Evolutionary conservation across 2,329 filamentous ascomycete species (phyloP).

Genomic region (Stachybotrys chartarum): DNA sequence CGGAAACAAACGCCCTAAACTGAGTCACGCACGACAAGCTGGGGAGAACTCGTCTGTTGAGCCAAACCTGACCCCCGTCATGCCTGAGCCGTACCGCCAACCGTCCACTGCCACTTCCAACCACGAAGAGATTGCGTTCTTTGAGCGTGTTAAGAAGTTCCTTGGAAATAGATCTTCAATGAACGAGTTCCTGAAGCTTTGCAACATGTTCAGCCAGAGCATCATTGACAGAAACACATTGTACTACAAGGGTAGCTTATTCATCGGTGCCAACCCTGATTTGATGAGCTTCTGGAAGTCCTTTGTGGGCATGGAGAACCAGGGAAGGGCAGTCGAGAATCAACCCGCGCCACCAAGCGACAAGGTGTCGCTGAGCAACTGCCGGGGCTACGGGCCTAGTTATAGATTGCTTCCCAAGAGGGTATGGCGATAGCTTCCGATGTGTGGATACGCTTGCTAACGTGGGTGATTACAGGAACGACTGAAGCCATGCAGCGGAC

Average conservation of each 20-base stretch:
- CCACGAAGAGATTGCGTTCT: slow-evolving; percentile 84
- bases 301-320: slow-evolving; percentile 71
- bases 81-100: slow-evolving; percentile 81
- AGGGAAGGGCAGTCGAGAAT: slow-evolving; percentile 74
- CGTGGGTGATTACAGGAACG: slow-evolving; percentile 50
- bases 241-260: slow-evolving; percentile 73
- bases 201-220: slow-evolving; percentile 90
- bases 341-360: slow-evolving; percentile 67
- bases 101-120: slow-evolving; percentile 65
- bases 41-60: slow-evolving; percentile 61
- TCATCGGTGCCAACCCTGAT: slow-evolving; percentile 83
- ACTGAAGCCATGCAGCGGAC: slow-evolving; percentile 84
- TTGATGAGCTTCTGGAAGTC: slow-evolving; percentile 83
- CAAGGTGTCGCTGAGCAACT: slow-evolving; percentile 89
- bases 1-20: slow-evolving; percentile 61
- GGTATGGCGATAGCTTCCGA: slow-evolving; percentile 22
- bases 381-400: slow-evolving; percentile 89
- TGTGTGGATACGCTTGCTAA: slow-evolving; percentile 7
- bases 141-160: slow-evolving; percentile 94
- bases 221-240: slow-evolving; percentile 82
- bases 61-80: slow-evolving; percentile 78
- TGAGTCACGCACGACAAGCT: slow-evolving; percentile 57
- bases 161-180: slow-evolving; percentile 88
- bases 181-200: slow-evolving; percentile 94
- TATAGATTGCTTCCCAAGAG: slow-evolving; percentile 88